These are phyloP conservation scores for Tolypocladium paradoxum DNA, from an alignment of 2,329 filamentous ascomycete species.

Conservation along the genomic window DNA sequence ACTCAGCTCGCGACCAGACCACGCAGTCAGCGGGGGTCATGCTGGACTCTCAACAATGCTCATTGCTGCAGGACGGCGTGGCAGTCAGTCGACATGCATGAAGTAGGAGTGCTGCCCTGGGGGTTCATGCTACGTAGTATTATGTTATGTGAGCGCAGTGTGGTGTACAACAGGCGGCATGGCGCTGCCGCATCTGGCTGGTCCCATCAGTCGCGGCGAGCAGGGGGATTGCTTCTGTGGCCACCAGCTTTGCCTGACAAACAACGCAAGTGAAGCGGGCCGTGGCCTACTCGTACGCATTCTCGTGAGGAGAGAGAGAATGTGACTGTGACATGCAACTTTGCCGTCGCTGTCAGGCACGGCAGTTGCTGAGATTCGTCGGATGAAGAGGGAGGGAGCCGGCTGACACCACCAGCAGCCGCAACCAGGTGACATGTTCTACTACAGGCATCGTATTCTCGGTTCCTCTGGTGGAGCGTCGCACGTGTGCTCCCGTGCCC, in stretches of 20 bases:
- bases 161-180: background rate
- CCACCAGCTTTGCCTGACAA: background rate
- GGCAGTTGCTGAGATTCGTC: no score
- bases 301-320: background rate
- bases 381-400: no score
- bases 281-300: background rate
- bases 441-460: background rate
- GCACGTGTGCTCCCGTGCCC: background rate
- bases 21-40: background rate
- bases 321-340: background rate
- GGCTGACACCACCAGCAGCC: background rate
- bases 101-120: background rate
- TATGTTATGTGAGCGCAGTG: no score
- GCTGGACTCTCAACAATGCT: no score
- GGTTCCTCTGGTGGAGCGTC: background rate
- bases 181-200: background rate
- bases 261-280: no score
- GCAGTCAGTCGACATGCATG: background rate
- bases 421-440: background rate
- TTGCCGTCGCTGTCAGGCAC: background rate
- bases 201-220: background rate
- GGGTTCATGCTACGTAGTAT: background rate
- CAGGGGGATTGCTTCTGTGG: background rate
- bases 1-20: no score
- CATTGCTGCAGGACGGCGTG: background rate